Base-by-base conservation (phyloP, 2,329 filamentous ascomycete genomes). In the Sporothrix dimorphospora region DNA sequence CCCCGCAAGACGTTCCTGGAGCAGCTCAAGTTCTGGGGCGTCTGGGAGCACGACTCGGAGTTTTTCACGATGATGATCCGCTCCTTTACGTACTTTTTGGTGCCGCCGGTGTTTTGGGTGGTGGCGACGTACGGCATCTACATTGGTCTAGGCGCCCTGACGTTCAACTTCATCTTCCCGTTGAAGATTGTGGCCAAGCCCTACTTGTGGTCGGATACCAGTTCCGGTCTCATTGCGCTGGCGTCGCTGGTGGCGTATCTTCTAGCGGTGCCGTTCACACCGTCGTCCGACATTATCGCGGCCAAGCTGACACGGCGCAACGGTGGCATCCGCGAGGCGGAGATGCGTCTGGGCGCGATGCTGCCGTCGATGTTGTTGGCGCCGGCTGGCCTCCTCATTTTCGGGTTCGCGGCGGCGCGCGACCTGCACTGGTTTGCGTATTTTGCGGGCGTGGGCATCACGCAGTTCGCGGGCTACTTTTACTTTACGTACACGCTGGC, bases 401-500 rank as follows among this genome's bases (percentile, higher is more conserved):
- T 85, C 38, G 82, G 81, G 11, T 72, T 82, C 66, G 75, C 79
- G 45, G 81, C 82, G 3, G 75, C 82, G 71, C 73, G 77, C 9
- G 77, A 84, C 72, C 77, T 84, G 69, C 82, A 83, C 75, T 84
- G 82, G 82, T 77, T 83, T 34, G 79, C 78, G 2, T 88, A 86
- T 78, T 86, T 87, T 73, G 77, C 82, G 16, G 86, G 84, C 7
- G 83, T 85, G 3, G 82, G 78, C n/a, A 80, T 87, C 80, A 80
- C 80, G 12, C 83, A 85, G 71, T 87, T 83, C 78, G 80, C 81
- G 24, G 81, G 81, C 4, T 88, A 86, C 78, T 88, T 87, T 75
- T 88, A 83, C 78, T 87, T 87, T 77, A 85, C 84, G 16, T 87
- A 89, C 76, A 86, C 87, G 12, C 81, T 90, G 9, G 88, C 87